Percentiles rank a stretch among this genome's conserved stretches.
Evolutionary conservation across 164 flowering plant species (phyloP).

Genomic region (Sextonia rubra): DNA sequence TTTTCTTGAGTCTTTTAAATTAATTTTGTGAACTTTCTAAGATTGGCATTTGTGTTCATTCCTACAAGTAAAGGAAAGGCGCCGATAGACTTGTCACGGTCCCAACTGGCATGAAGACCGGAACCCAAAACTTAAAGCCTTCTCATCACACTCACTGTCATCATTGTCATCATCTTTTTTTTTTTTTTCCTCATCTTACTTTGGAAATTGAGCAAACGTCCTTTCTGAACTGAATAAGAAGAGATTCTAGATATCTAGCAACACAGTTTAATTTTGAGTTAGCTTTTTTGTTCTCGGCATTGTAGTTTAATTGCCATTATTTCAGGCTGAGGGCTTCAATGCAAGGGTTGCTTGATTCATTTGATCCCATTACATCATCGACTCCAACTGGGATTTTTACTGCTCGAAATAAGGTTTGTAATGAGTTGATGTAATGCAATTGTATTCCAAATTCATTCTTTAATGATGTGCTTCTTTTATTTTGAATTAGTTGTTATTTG

Average conservation of each 20-base stretch:
- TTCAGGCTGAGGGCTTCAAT: slow-evolving; percentile 81
- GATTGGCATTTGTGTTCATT: too few relatives aligned
- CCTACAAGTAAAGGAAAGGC: too few relatives aligned
- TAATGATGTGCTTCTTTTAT: neutral
- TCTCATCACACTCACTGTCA: too few relatives aligned
- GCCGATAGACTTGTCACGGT: too few relatives aligned
- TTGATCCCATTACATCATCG: slow-evolving; percentile 52
- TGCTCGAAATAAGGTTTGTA: slow-evolving; percentile 60
- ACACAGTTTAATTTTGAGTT: neutral
- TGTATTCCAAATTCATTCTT: neutral
- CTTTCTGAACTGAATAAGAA: neutral
- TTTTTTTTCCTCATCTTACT: too few relatives aligned
- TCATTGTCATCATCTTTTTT: too few relatives aligned
- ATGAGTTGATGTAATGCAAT: neutral
- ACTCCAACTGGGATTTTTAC: slow-evolving; percentile 81
- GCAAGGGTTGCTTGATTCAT: slow-evolving; percentile 76
- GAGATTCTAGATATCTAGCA: neutral
- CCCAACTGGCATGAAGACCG: too few relatives aligned
- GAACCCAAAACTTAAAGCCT: too few relatives aligned
- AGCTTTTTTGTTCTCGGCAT: neutral
- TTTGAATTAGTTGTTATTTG: neutral
- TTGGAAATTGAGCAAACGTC: too few relatives aligned
- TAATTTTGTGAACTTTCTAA: too few relatives aligned
- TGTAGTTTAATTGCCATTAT: neutral
- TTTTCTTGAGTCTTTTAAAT: too few relatives aligned